phyloP scores from a whole-genome alignment of 2,329 filamentous ascomycete species.

The Colletotrichum musicola region DNA sequence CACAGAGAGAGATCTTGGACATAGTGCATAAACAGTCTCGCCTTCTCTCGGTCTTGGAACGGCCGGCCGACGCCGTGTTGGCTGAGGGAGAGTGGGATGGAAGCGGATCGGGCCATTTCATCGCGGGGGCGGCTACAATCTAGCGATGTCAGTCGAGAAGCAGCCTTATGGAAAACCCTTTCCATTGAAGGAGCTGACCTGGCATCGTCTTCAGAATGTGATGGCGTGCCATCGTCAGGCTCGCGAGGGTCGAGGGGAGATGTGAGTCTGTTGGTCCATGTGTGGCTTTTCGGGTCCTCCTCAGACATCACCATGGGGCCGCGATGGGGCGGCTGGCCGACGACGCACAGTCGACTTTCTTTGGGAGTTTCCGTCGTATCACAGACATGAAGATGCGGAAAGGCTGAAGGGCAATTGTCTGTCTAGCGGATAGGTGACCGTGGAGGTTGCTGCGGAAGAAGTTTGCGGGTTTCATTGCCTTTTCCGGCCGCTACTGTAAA shows the following conservation, averaged over 20 bases:
- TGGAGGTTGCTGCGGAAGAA: neutral
- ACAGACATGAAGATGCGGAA: neutral
- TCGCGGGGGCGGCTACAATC: neutral
- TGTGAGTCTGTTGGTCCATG: conserved; percentile 18
- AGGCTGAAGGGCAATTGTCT: neutral
- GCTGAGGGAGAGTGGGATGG: neutral
- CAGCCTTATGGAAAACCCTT: neutral
- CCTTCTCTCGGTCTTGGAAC: conserved; percentile 22
- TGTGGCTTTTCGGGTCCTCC: neutral
- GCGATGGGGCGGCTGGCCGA: neutral
- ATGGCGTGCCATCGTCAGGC: neutral
- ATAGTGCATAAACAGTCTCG: conserved; percentile 30
- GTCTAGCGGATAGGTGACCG: neutral
- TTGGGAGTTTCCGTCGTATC: neutral
- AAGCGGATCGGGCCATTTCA: neutral
- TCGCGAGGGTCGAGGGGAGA: conserved; percentile 15
- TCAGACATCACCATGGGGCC: conserved; percentile 12
- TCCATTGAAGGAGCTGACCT: neutral
- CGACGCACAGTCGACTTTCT: neutral
- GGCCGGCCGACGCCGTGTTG: conserved; percentile 25
- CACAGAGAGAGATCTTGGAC: conserved; percentile 24
- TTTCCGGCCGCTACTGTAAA: neutral
- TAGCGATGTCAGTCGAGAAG: neutral
- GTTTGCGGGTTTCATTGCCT: conserved; percentile 16
- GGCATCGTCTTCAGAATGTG: neutral